A percentile compares a stretch with the other conserved stretches of the same genome.
These are phyloP conservation scores for Tuber microsphaerosporum DNA, from an alignment of 495 filamentous ascomycete genomes.

Conservation along the genomic window DNA sequence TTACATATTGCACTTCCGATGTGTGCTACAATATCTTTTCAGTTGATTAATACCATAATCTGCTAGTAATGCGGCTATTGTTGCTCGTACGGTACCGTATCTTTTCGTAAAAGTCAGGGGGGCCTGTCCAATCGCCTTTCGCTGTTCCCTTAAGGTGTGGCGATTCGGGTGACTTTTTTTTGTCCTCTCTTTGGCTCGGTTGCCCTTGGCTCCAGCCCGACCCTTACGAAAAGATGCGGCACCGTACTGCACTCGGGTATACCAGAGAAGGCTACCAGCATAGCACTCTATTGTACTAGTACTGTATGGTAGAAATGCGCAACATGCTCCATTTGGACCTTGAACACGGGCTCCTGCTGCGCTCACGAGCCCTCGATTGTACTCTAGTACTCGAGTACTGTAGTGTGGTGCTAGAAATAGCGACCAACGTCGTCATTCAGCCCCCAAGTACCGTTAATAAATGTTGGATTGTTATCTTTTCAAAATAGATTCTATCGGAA, in stretches of 20 bases:
- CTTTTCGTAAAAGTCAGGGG: too few species aligned
- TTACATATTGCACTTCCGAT: not conserved
- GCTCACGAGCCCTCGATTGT: not conserved
- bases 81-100: too few species aligned
- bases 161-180: not conserved
- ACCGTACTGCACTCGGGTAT: too few species aligned
- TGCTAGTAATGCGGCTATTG: not conserved
- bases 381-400: too few species aligned
- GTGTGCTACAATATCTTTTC: not conserved
- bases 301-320: too few species aligned
- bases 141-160: not conserved
- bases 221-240: too few species aligned
- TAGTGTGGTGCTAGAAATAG: not conserved
- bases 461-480: not conserved
- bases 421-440: not conserved
- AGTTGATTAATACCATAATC: not conserved
- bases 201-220: not conserved
- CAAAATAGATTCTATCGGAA: not conserved
- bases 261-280: too few species aligned
- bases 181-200: not conserved
- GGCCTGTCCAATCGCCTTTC: not conserved
- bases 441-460: not conserved
- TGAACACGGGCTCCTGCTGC: too few species aligned
- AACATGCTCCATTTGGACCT: too few species aligned
- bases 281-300: too few species aligned